Evolutionary conservation across 2,329 filamentous ascomycete genomes (phyloP).

Genomic region (Fusarium lyarnte): DNA sequence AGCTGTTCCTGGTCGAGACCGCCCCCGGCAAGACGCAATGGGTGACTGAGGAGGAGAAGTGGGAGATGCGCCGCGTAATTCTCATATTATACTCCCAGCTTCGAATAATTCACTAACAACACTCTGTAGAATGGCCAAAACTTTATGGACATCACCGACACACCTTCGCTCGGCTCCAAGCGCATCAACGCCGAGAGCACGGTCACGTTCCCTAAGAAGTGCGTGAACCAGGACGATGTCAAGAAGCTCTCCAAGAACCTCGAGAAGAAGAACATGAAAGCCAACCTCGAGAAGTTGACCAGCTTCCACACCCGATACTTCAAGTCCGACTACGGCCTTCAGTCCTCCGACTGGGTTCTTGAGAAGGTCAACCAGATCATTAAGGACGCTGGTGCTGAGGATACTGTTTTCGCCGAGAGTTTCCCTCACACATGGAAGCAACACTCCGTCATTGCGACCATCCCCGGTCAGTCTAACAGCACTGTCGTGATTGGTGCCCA

Average conservation of each 20-base stretch:
- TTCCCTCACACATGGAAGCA: constrained; percentile 91
- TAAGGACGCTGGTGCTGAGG: constrained; percentile 73
- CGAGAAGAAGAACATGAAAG: constrained; percentile 78
- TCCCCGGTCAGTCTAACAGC: constrained; percentile 85
- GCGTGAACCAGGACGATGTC: constrained; percentile 72
- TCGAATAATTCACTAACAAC: constrained; percentile 5
- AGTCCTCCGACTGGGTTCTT: constrained; percentile 90
- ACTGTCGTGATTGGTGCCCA: constrained; percentile 92
- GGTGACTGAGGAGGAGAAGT: constrained; percentile 96
- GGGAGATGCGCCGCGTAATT: constrained; percentile 83
- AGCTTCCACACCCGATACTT: constrained; percentile 86
- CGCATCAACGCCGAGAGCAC: constrained; percentile 45
- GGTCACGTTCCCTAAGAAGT: constrained; percentile 73
- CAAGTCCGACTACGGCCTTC: constrained; percentile 78
- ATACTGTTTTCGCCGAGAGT: constrained; percentile 73
- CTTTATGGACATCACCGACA: constrained; percentile 95
- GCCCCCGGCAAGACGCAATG: constrained; percentile 83
- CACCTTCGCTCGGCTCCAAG: constrained; percentile 65
- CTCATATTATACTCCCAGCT: not conserved
- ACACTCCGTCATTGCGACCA: constrained; percentile 88
- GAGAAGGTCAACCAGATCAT: constrained; percentile 78
- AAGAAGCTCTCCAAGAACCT: constrained; percentile 73
- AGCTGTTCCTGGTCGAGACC: constrained; percentile 79
- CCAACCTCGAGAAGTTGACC: constrained; percentile 81
- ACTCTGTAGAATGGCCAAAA: constrained; percentile 77